Conservation (phyloP, 306 rosid species). For the Psophocarpus tetragonolobus region DNA sequence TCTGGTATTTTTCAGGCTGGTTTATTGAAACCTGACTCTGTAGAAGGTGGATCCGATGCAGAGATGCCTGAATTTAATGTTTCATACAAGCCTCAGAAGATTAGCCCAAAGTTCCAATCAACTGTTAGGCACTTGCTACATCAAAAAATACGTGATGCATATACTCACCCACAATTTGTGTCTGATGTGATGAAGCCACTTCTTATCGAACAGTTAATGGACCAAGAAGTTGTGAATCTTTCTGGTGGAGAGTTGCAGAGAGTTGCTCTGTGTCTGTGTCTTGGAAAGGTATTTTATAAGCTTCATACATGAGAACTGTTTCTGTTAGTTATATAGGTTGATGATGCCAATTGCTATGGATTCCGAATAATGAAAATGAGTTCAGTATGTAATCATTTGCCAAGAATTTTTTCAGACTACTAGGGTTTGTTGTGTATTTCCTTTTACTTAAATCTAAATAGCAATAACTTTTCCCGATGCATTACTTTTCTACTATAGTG, state of each 20-base stretch:
- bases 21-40: conserved; percentile 79
- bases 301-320: conserved; percentile 6
- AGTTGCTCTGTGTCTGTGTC: conserved; percentile 94
- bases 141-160: conserved; percentile 79
- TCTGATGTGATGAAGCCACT: conserved; percentile 99
- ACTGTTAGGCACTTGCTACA: conserved; percentile 85
- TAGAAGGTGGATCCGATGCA: conserved; percentile 68
- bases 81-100: conserved; percentile 98
- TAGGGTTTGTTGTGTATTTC: neutral
- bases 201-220: conserved; percentile 96
- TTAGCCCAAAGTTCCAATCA: conserved; percentile 82
- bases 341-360: neutral
- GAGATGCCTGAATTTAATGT: conserved; percentile 97
- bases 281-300: conserved; percentile 77
- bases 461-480: neutral
- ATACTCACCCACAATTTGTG: conserved; percentile 87
- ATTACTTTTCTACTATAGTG: conserved; percentile 29
- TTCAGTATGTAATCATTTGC: neutral
- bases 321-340: neutral
- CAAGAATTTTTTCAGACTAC: neutral
- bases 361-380: neutral
- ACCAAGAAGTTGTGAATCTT: conserved; percentile 94
- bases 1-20: conserved; percentile 73
- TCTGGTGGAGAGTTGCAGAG: conserved; percentile 99
- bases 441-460: neutral